Evolutionary conservation across 2,329 filamentous ascomycete species (phyloP), one percentile per base, ranked within the genome.

Genomic region (Claviceps purpurea): DNA sequence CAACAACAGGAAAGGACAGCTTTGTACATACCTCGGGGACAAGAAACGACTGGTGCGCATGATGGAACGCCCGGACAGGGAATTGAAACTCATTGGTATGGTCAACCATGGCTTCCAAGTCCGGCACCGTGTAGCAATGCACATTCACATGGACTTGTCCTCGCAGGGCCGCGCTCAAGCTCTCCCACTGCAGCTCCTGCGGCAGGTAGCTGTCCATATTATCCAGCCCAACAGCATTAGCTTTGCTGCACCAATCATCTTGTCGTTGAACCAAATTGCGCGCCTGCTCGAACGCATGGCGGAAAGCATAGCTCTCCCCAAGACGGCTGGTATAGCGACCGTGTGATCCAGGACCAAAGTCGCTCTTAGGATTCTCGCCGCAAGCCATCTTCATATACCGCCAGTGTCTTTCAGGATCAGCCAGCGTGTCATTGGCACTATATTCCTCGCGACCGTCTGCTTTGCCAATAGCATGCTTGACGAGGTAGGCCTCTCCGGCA

Each of bases 301-400:
- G 74, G 59, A 87, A 84, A 56, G 81, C 75, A 74, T 79, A 87
- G 47, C 81, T 82, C 65, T 87, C 82, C 8, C 84, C 84, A 60
- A 87, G 68, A 1, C 84, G 71, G 55, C 78, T 84, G 51, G 72
- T 72, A 0, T 80, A 81, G 46, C 69, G 69, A 50, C 78, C 79
- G 4, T 40, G 46, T 14, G 42, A 40, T 4, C 2, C 16, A 39
- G 26, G 8, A 5, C 42, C 81, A 54, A 85, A 83, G 0, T 79
- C 68, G 1, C 73, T 68, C 67, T 85, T 85, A 1, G 82, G 70
- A 58, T 87, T 87, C 65, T 87, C 83, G 39, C 83, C 83, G 56
- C 82, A 87, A 0, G 84, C 84, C 82, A 87, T 87, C 68, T 87
- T 87, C 73, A 87, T 84, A 64, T 84, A 87, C 20, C 84, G 73